phyloP scores from a whole-genome alignment of 768 basidiomycete species.

The Pulveroboletus ravenelii region DNA sequence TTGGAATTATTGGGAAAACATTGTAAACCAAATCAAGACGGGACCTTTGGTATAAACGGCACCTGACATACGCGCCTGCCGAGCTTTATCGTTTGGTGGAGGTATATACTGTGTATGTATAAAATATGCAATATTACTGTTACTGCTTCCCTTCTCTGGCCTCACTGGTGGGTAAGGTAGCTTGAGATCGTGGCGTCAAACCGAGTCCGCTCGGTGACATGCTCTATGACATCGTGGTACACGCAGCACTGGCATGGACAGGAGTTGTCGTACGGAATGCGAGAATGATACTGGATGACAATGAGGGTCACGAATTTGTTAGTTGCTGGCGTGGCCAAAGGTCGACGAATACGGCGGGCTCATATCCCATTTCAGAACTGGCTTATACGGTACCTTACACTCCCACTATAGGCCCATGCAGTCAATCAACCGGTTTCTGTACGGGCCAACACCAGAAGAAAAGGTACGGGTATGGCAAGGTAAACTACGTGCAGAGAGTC shows the following conservation, averaged over 20 bases:
- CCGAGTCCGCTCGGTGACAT: too few relatives aligned
- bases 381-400: neutral
- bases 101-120: slow-evolving; percentile 11
- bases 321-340: neutral
- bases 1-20: slow-evolving; percentile 77
- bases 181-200: too few relatives aligned
- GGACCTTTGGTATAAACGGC: slow-evolving; percentile 30
- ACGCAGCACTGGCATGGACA: too few relatives aligned
- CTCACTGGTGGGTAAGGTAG: too few relatives aligned
- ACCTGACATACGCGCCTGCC: slow-evolving; percentile 1
- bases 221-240: too few relatives aligned
- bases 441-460: slow-evolving; percentile 96
- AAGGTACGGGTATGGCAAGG: slow-evolving; percentile 87
- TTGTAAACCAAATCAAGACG: slow-evolving; percentile 54
- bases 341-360: slow-evolving; percentile 7
- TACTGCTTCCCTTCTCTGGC: too few relatives aligned
- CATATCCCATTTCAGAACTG: slow-evolving; percentile 15
- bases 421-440: slow-evolving; percentile 86
- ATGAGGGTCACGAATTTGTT: neutral
- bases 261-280: too few relatives aligned
- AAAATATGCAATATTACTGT: neutral
- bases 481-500: slow-evolving; percentile 76
- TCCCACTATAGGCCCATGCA: slow-evolving; percentile 49
- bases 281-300: too few relatives aligned
- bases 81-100: slow-evolving; percentile 1